Percentiles rank a stretch among this genome's conserved stretches.
phyloP scores from a whole-genome alignment of 1,139 yeast species.

The Sugiyamaella novakii region DNA sequence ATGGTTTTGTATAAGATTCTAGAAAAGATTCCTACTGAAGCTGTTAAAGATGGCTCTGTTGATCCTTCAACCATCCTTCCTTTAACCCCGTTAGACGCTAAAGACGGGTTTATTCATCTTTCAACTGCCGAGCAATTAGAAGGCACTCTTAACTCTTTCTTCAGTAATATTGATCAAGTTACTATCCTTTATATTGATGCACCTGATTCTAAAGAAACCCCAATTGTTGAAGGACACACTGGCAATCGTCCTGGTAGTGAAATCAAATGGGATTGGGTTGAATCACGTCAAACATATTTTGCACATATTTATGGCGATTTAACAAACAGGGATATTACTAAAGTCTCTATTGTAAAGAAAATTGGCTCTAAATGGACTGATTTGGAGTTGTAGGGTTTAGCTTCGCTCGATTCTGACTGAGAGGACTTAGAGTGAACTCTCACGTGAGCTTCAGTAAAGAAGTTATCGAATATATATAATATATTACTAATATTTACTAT shows the following conservation, averaged over 20 bases:
- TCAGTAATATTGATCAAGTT: slow-evolving; percentile 29
- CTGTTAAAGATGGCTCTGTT: slow-evolving; percentile 32
- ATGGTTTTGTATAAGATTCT: slow-evolving; percentile 34
- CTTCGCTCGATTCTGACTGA: no score
- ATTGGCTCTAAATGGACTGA: slow-evolving; percentile 15
- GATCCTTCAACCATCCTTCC: slow-evolving; percentile 33
- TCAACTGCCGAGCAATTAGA: slow-evolving; percentile 34
- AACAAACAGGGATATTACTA: slow-evolving; percentile 34
- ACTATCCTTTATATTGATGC: slow-evolving; percentile 33
- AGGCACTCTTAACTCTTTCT: slow-evolving; percentile 35
- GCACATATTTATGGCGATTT: slow-evolving; percentile 39
- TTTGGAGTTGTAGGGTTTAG: no score
- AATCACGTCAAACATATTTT: slow-evolving; percentile 32
- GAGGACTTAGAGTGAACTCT: no score
- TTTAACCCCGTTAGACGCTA: slow-evolving; percentile 34
- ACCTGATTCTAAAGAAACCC: slow-evolving; percentile 29
- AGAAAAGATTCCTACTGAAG: slow-evolving; percentile 35
- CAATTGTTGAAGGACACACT: slow-evolving; percentile 32
- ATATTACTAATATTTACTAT: no score
- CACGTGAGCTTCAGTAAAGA: no score
- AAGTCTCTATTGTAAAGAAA: slow-evolving; percentile 26
- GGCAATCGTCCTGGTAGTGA: slow-evolving; percentile 35
- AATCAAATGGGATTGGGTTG: slow-evolving; percentile 38
- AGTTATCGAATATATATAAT: not conserved
- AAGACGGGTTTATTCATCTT: slow-evolving; percentile 39